These are phyloP conservation scores for Protea cynaroides DNA, from an alignment of 164 flowering plant species.

Conservation along the genomic window DNA sequence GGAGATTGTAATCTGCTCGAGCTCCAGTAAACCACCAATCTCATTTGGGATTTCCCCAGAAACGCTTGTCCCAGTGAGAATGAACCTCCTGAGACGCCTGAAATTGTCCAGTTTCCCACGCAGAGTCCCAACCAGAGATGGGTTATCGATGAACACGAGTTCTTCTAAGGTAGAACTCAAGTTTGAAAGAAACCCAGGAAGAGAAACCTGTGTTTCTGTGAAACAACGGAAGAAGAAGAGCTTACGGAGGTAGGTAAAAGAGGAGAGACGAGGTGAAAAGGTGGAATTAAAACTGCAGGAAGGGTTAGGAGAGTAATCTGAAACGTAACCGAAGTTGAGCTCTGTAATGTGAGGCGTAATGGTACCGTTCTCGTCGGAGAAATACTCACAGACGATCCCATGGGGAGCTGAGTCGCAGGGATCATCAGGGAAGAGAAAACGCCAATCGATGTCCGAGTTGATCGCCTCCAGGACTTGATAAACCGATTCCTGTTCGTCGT, in stretches of 20 bases:
- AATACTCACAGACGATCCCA: slow-evolving; percentile 66
- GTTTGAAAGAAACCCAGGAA: slow-evolving; percentile 24
- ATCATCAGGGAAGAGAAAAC: slow-evolving; percentile 65
- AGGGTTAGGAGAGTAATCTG: slow-evolving; percentile 65
- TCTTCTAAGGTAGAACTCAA: slow-evolving; percentile 41
- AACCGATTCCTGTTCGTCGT: slow-evolving; percentile 56
- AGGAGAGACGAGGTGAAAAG: slow-evolving; percentile 34
- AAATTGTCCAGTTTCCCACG: slow-evolving; percentile 30
- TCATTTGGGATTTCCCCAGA: slow-evolving; percentile 44
- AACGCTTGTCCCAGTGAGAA: slow-evolving; percentile 51
- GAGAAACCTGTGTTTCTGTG: slow-evolving; percentile 17
- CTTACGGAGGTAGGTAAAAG: slow-evolving; percentile 54
- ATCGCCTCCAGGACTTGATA: slow-evolving; percentile 56
- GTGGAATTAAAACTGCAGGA: slow-evolving; percentile 47
- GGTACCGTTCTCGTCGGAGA: slow-evolving; percentile 16
- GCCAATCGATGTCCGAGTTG: slow-evolving; percentile 58
- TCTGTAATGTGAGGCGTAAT: slow-evolving; percentile 46
- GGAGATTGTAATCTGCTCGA: slow-evolving; percentile 58
- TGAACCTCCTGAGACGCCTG: slow-evolving; percentile 36
- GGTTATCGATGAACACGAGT: slow-evolving; percentile 66
- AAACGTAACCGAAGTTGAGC: slow-evolving; percentile 69
- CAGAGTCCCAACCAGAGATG: slow-evolving; percentile 44
- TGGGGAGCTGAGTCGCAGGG: slow-evolving; percentile 75
- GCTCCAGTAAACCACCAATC: slow-evolving; percentile 25
- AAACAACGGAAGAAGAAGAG: slow-evolving; percentile 83